Percentiles rank a stretch among this genome's conserved stretches.
Conservation (phyloP, 495 filamentous ascomycete genomes). For the Aspergillus hancockii region DNA sequence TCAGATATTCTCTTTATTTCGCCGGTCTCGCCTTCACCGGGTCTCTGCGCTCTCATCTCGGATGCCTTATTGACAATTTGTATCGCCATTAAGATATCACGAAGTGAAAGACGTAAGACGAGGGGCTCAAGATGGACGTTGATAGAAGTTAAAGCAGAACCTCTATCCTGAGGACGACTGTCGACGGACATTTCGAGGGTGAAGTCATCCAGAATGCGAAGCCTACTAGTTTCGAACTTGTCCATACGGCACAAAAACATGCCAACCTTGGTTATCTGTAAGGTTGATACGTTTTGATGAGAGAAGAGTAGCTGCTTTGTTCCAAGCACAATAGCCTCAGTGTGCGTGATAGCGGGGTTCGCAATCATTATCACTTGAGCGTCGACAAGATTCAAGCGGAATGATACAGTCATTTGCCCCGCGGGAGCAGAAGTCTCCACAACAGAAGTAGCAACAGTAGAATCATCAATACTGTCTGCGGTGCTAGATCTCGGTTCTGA, state of each 20-base stretch:
- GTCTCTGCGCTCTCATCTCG: slow-evolving; percentile 66
- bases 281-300: slow-evolving; percentile 88
- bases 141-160: slow-evolving; percentile 72
- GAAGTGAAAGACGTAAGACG: slow-evolving; percentile 86
- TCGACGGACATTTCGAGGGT: slow-evolving; percentile 88
- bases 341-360: slow-evolving; percentile 83
- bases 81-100: slow-evolving; percentile 90
- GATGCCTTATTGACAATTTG: slow-evolving; percentile 93
- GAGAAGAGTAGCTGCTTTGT: slow-evolving; percentile 92
- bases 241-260: slow-evolving; percentile 99
- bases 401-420: slow-evolving; percentile 72
- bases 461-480: slow-evolving; percentile 33
- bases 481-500: slow-evolving; percentile 61
- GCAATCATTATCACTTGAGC: slow-evolving; percentile 95
- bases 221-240: slow-evolving; percentile 79
- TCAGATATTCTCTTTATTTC: slow-evolving; percentile 68
- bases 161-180: slow-evolving; percentile 65
- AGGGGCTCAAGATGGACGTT: slow-evolving; percentile 87
- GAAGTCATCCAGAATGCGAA: slow-evolving; percentile 94
- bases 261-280: slow-evolving; percentile 88
- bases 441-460: slow-evolving; percentile 22
- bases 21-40: slow-evolving; percentile 46
- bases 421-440: slow-evolving; percentile 33
- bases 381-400: slow-evolving; percentile 90
- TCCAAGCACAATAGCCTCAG: slow-evolving; percentile 92